phyloP scores from a whole-genome alignment of 2,329 filamentous ascomycete species.

The Fusarium devonianum region DNA sequence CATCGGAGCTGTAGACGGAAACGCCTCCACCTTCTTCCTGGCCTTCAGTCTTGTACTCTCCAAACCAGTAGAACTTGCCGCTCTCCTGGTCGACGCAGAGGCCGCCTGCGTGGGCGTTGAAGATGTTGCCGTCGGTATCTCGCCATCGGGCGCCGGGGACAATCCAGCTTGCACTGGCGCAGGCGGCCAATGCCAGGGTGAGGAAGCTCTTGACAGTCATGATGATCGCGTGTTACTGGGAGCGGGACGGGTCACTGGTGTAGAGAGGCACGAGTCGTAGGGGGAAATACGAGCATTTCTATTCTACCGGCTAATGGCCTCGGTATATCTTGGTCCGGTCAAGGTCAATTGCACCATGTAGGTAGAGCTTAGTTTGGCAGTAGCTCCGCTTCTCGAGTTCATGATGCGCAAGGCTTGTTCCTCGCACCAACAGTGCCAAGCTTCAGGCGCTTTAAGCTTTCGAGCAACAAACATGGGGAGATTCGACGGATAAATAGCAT shows the following conservation, averaged over 20 bases:
- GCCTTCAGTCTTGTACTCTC: conserved; percentile 66
- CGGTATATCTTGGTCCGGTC: conserved; percentile 24
- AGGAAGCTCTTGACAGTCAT: conserved; percentile 8
- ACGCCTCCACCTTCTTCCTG: conserved; percentile 67
- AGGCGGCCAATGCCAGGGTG: conserved; percentile 21
- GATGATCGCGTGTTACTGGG: too few species aligned
- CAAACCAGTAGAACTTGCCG: conserved; percentile 67
- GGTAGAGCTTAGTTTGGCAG: conserved; percentile 7
- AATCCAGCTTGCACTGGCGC: conserved; percentile 55
- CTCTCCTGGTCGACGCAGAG: conserved; percentile 59
- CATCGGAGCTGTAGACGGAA: conserved; percentile 66
- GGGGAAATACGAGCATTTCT: not conserved
- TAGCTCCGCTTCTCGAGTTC: not conserved
- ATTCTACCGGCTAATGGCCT: conserved; percentile 15
- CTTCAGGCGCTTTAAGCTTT: not conserved
- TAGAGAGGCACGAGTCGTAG: not conserved
- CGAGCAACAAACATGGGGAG: not conserved
- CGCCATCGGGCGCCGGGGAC: conserved; percentile 68
- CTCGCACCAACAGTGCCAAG: conserved; percentile 1
- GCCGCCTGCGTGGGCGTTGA: conserved; percentile 68
- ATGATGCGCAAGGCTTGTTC: too few species aligned
- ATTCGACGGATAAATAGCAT: conserved; percentile 15
- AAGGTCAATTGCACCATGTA: not conserved
- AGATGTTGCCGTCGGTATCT: conserved; percentile 65
- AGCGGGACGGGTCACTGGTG: not conserved